Evolutionary conservation across 352 stramenopile species (phyloP), one percentile per base, ranked within the genome.

Genomic region (Albugo candida): DNA sequence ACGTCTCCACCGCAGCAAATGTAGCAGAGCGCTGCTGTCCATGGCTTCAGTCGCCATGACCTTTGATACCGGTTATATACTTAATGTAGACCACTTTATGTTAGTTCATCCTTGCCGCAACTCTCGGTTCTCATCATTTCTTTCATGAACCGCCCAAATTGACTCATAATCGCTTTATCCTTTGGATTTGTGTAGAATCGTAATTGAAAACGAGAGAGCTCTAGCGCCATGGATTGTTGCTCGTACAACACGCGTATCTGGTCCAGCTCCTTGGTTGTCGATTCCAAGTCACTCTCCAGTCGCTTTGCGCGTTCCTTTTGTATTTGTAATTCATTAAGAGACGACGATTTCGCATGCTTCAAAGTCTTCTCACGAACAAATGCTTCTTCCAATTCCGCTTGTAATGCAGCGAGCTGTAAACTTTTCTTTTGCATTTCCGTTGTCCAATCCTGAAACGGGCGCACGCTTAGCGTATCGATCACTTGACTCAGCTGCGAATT

Each of bases 181-280:
- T 55, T 55, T 0, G 55, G 56, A 42, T 47, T 56, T 12, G 64
- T 54, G 47, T 75, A 77, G 31, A 79, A 82, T 13, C 70, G 60
- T 13, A 84, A 52, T 45, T 81, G 60, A 11, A 82, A 58, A 48
- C 67, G 49, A 1, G 65, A 61, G 4, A 84, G 56, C 19, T 81
- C 63, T 18, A 59, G 64, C n/a, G 69, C 63, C 53, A 69, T 65
- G 13, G 42, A 42, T 16, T 50, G 54, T 6, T 57, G 56, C 41
- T 83, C 68, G 17, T 46, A 56, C 8, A n/a, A 35, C 12, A 0
- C 36, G 31, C 11, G 38, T 49, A 4, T 37, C 59, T 13, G 40
- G 41, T n/a, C 43, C 8, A 47, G 37, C 12, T 40, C 20, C 5
- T 66, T 52, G 14, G 31, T 13, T 39, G 58, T 55, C 8, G 67